Base-by-base conservation (phyloP, 2,329 filamentous ascomycete genomes). In the Calonectria montana region DNA sequence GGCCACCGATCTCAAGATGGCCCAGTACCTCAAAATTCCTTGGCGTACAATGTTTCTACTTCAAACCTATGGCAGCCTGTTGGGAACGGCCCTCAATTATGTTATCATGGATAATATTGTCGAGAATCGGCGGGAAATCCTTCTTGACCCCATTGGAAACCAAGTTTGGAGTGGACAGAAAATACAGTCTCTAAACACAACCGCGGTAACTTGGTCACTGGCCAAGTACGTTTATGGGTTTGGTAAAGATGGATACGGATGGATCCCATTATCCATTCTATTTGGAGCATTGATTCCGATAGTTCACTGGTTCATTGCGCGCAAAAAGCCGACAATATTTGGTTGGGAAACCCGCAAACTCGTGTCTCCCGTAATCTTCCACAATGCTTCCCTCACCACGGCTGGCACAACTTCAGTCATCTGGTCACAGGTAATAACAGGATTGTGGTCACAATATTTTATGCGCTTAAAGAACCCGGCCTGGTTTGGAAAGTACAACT, bases 401-500 rank as follows among this genome's bases (percentile, higher is more conserved):
- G 53, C 53, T 27, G 53, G 53, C 7, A 59, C 53, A 39, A 59
- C 53, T 16, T 59, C 53, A 9, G 35, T 59, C 21, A 59, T 59
- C 21, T 59, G n/a, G 31, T 57, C 53, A 18, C 53, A 39, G 21
- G 27, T 59, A 2, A 18, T 59, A 4, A 59, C 53, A 9, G 31
- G 53, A 9, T 23, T 59, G 3, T 59, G 53, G 53, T 59, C 53
- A 9, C 35, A 39, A 31, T 59, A 59, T 9, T 59, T 59, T 27
- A 59, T 59, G 53, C 53, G 53, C 18, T 41, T 59, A 35, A 59
- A 55, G 41, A 43, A 45, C 4, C 70, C 70, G 18, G 45, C 41
- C 13, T 69, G 65, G 65, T 72, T 69, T 43, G 39, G 57, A 7
- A 72, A 72, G 43, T 72, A 55, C 35, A 72, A 72, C 61, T 69